Evolutionary conservation across 2,329 filamentous ascomycete genomes (phyloP).

Genomic region (Ceratocystis colombiana): DNA sequence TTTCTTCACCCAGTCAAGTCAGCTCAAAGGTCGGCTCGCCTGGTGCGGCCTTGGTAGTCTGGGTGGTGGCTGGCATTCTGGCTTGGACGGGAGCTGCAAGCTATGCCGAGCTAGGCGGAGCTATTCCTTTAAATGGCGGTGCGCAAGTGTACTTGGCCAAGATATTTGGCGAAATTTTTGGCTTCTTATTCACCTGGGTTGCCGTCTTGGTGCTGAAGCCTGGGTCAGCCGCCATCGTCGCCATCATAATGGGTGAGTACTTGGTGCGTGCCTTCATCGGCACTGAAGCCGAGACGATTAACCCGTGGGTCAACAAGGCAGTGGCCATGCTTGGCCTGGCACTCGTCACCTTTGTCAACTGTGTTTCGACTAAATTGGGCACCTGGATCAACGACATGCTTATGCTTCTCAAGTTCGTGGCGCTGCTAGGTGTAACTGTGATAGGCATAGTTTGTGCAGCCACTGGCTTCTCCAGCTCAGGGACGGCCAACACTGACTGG

Average conservation of each 20-base stretch:
- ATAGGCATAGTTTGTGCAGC: constrained; percentile 80
- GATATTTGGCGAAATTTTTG: constrained; percentile 86
- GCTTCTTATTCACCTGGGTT: constrained; percentile 94
- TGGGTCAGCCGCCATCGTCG: constrained; percentile 83
- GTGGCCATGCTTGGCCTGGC: constrained; percentile 70
- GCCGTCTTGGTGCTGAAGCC: constrained; percentile 91
- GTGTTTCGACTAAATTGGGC: constrained; percentile 77
- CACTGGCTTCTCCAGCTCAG: constrained; percentile 71
- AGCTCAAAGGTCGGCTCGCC: constrained; percentile 85
- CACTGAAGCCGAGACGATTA: constrained; percentile 71
- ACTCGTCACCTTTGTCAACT: constrained; percentile 74
- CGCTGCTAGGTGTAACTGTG: constrained; percentile 73
- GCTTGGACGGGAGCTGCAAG: constrained; percentile 94
- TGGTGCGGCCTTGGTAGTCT: constrained; percentile 81
- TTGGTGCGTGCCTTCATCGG: constrained; percentile 79
- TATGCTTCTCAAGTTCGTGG: constrained; percentile 95
- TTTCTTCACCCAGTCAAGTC: constrained; percentile 87
- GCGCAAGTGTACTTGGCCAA: constrained; percentile 90
- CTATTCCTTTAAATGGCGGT: constrained; percentile 90
- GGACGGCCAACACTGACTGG: constrained; percentile 72
- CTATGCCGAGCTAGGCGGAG: constrained; percentile 89
- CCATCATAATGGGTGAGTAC: constrained; percentile 98
- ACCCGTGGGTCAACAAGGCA: constrained; percentile 79
- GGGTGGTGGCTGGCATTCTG: constrained; percentile 79
- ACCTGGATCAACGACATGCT: constrained; percentile 82